Evolutionary conservation across 1,284 basidiomycete species (phyloP), one percentile per base, ranked within the genome.

Genomic region (Hymenochaete sp.): DNA sequence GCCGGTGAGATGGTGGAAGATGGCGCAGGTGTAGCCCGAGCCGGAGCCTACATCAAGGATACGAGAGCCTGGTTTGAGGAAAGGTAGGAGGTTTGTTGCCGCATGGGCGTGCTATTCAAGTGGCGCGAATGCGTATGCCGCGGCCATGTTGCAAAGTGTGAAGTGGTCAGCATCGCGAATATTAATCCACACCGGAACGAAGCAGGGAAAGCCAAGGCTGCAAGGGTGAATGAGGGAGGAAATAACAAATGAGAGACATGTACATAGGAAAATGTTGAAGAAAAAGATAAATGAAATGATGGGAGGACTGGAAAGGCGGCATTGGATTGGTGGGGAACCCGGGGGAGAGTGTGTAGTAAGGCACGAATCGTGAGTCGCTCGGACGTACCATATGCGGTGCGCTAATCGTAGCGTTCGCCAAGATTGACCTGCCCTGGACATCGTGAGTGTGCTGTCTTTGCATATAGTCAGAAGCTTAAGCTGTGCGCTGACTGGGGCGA

Each of bases 11-110:
- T 83, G 78, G 57, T 89, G 75, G 27, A 96, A 67, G 3, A 93
- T 80, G 0, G 84, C 87, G 18, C 66, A 66, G 35, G 89, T 75
- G 59, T 88, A 90, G 1, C 86, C 88, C 0, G 82, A 86, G 19
- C 88, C 87, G 33, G 75, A 77, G 29, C 85, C 86, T 5, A 92
- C 76, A 57, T 93, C 91, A 27, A 95, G 77, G 2, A 91, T 84
- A 19, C 70, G 74, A 1, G 77, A 67, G 0, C 85, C 85, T 0
- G 83, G 81, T 9, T 68, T 65, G 16, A 93, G 71, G 55, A 77
- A 80, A 0, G 80, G 73, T 0, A 85, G 67, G 14, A 93, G 74
- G 46, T 81, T 71, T 58, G 91, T 82, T 4, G 75, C 59, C 0
- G 89, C 89, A 53, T 90, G 79, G 0, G 88, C 91, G 53, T 95